Base-by-base conservation (phyloP, 768 basidiomycete genomes). In the Mycena galericulata region DNA sequence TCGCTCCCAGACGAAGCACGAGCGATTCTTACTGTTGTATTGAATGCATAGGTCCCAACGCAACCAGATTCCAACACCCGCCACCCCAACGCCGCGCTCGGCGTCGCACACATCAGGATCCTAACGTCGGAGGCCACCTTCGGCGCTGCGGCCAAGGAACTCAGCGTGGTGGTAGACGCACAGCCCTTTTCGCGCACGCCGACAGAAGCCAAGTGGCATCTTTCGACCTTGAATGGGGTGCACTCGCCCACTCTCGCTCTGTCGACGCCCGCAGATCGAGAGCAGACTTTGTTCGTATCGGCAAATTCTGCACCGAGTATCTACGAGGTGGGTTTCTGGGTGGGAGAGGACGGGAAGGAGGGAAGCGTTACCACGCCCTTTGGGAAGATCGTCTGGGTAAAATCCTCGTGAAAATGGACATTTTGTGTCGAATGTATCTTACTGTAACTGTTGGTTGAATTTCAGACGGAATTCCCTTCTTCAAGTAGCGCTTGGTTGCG, bases 321-420 rank as follows among this genome's bases (percentile, higher is more conserved):
- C 1, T 86, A 83, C 62, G 90, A 91, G 70, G 80, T 91, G 3
- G 88, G 80, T 1, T 84, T 91, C 62, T 79, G 67, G 51, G 83
- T 88, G 1, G 72, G 73, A 6, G 74, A 65, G 3, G 73, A 72
- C 7, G 75, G 75, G 10, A 76, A 75, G 17, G 74, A 72, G n/a
- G 83, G 79, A 18, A 74, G 69, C 49, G 73, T 76, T 2, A 74
- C 56, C 6, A 88, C 86, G 1, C 87, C 87, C 17, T 89, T 85
- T 64, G 87, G 87, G 14, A 86, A 79, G 72, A 79, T 89, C 34
- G 81, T 82, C 7, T 88, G 85, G 85, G 58, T 76, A 27, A n/a
- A n/a, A n/a, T 59, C 58, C 29, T 65, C 30, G 10, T 65, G 47
- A 38, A 45, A 30, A 4, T 9, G 3, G 26, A 20, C 15, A 49